Conservation (phyloP, 495 filamentous ascomycete species). For the Penicillium arizonense region DNA sequence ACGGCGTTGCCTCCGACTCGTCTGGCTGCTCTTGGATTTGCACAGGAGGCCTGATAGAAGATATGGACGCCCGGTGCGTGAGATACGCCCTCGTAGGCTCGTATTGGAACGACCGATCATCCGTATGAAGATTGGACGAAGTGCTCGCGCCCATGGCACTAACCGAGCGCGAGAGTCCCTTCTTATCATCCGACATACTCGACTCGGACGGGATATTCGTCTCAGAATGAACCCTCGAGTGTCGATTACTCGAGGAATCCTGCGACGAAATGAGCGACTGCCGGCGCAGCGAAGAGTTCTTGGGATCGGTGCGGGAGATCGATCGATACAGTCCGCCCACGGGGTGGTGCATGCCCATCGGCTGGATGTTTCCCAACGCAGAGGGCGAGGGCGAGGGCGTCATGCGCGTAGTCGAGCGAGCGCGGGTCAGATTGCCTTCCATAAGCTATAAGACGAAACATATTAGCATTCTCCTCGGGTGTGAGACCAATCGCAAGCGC, state of each 20-base stretch:
- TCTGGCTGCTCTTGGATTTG: slow-evolving; percentile 3
- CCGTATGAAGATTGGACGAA: slow-evolving; percentile 31
- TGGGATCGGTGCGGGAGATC: slow-evolving; percentile 41
- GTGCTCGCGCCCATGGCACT: slow-evolving; percentile 45
- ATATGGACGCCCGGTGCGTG: slow-evolving; percentile 38
- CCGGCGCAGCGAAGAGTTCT: slow-evolving; percentile 35
- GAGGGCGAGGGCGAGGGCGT: slow-evolving; percentile 54
- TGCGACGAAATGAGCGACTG: slow-evolving; percentile 35
- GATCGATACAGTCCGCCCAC: slow-evolving; percentile 43
- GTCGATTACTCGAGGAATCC: slow-evolving; percentile 43
- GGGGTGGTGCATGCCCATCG: slow-evolving; percentile 26
- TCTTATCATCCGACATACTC: slow-evolving; percentile 26
- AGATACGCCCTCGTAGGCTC: slow-evolving; percentile 38
- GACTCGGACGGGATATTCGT: slow-evolving; percentile 49
- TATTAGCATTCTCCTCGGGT: slow-evolving; percentile 10
- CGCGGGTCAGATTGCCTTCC: slow-evolving; percentile 83
- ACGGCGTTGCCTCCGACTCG: slow-evolving; percentile 4
- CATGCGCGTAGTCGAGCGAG: slow-evolving; percentile 68
- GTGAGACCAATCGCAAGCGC: not conserved
- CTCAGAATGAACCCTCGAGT: slow-evolving; percentile 57
- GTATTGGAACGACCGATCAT: slow-evolving; percentile 43
- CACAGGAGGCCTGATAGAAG: slow-evolving; percentile 23
- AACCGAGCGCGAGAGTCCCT: slow-evolving; percentile 34
- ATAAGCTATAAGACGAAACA: slow-evolving; percentile 60
- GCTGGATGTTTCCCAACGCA: slow-evolving; percentile 23